Percentiles rank a stretch among this genome's conserved stretches.
Conservation (phyloP, 2,329 filamentous ascomycete species). For the Aspergillus luchuensis region DNA sequence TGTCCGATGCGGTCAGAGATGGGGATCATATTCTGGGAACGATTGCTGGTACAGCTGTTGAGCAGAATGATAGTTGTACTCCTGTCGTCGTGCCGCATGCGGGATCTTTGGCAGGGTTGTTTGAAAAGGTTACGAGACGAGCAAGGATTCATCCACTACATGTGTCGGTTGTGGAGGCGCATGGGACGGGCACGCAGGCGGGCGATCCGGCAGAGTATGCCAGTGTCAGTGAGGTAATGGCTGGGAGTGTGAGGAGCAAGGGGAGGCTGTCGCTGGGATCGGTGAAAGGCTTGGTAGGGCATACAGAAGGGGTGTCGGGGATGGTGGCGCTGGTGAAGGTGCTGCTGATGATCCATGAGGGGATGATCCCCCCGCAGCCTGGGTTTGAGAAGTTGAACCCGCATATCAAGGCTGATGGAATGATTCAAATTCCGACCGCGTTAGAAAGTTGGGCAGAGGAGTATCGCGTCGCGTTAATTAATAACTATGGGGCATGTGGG, state of each 20-base stretch:
- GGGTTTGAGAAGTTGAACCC: constrained; percentile 26
- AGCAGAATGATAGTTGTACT: constrained; percentile 38
- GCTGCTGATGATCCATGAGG: constrained; percentile 33
- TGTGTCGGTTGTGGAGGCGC: constrained; percentile 38
- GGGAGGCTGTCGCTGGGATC: constrained; percentile 28
- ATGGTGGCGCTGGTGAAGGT: constrained; percentile 34
- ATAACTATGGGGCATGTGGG: constrained; percentile 31
- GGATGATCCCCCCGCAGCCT: constrained; percentile 24
- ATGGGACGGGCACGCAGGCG: constrained; percentile 37
- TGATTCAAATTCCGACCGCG: constrained; percentile 16
- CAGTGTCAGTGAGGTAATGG: constrained; percentile 28
- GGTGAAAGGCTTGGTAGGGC: constrained; percentile 39
- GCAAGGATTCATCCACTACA: constrained; percentile 27
- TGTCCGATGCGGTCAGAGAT: constrained; percentile 50
- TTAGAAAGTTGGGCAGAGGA: constrained; percentile 17
- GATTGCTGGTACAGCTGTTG: constrained; percentile 34
- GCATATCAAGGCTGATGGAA: constrained; percentile 15
- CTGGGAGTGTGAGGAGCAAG: constrained; percentile 8
- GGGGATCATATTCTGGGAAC: constrained; percentile 50
- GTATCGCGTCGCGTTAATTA: constrained; percentile 24
- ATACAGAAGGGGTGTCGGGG: constrained; percentile 38
- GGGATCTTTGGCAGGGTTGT: constrained; percentile 33
- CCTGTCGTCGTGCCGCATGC: constrained; percentile 25
- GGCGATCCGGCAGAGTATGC: constrained; percentile 35
- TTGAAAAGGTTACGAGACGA: constrained; percentile 25